A percentile compares a stretch with the other conserved stretches of the same genome.
Conservation (phyloP, 768 basidiomycete species). For the Lentinula sp. region DNA sequence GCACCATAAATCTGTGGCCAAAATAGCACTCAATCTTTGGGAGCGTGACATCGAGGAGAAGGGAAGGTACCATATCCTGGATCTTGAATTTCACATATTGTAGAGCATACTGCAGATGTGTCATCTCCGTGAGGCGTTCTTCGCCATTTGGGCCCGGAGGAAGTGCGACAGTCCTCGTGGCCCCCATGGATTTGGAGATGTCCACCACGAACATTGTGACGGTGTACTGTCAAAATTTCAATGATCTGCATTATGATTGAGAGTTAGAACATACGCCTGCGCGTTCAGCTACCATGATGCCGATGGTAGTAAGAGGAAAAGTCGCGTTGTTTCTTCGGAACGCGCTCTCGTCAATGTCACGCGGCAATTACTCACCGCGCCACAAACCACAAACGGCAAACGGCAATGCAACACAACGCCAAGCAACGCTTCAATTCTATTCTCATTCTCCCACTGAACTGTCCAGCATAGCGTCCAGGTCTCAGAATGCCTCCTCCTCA, state of each 20-base stretch:
- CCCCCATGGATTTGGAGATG: conserved; percentile 81
- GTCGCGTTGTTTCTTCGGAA: not conserved
- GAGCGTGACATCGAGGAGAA: conserved; percentile 4
- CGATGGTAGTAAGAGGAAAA: conserved; percentile 1
- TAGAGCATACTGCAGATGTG: conserved; percentile 76
- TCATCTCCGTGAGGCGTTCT: conserved; percentile 47
- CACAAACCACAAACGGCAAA: not conserved
- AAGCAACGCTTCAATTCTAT: not conserved
- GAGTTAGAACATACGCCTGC: conserved; percentile 56
- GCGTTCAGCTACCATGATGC: conserved; percentile 69
- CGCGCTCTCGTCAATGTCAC: not conserved
- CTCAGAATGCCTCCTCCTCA: conserved; percentile 77
- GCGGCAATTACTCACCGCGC: not conserved
- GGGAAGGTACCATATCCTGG: conserved; percentile 70
- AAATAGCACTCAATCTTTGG: not conserved
- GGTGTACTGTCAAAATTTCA: conserved; percentile 50
- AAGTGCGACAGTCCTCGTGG: conserved; percentile 48
- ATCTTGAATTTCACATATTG: conserved; percentile 88
- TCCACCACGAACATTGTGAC: conserved; percentile 90
- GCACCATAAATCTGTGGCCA: conserved; percentile 74
- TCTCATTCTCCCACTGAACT: not conserved
- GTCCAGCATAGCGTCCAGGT: not conserved
- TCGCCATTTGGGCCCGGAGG: conserved; percentile 48
- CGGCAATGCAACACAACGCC: not conserved
- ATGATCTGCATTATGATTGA: conserved; percentile 5